Conservation (phyloP, 2,329 filamentous ascomycete genomes). For the Botrytis pseudocinerea region DNA sequence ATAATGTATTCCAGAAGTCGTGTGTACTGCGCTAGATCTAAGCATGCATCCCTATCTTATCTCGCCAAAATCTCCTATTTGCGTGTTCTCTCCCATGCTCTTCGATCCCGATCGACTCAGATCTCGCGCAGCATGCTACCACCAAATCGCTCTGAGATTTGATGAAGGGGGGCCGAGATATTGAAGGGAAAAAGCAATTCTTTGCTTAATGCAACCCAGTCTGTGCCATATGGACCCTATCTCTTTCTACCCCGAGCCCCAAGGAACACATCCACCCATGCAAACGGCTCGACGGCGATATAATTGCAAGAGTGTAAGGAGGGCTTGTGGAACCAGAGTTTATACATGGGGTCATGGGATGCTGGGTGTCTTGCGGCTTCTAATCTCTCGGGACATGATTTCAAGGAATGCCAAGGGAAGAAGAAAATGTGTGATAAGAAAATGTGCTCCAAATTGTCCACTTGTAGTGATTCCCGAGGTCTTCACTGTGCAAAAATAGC, state of each 20-base stretch:
- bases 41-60: neutral
- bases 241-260: neutral
- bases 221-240: neutral
- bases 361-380: neutral
- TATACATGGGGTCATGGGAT: neutral
- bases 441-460: neutral
- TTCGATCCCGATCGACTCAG: neutral
- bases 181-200: constrained; percentile 6
- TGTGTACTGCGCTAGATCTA: neutral
- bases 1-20: neutral
- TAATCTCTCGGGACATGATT: neutral
- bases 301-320: neutral
- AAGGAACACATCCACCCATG: neutral
- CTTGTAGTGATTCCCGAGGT: neutral
- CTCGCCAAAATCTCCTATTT: constrained; percentile 10
- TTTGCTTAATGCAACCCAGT: constrained; percentile 14
- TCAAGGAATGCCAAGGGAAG: neutral
- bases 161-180: neutral
- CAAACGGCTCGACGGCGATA: constrained; percentile 7
- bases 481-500: neutral
- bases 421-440: neutral
- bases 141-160: neutral
- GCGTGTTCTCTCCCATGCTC: neutral
- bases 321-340: constrained; percentile 1
- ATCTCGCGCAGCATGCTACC: neutral